Evolutionary conservation across 495 filamentous ascomycete species (phyloP), one percentile per base, ranked within the genome.

Genomic region (Aspergillus sparsus): DNA sequence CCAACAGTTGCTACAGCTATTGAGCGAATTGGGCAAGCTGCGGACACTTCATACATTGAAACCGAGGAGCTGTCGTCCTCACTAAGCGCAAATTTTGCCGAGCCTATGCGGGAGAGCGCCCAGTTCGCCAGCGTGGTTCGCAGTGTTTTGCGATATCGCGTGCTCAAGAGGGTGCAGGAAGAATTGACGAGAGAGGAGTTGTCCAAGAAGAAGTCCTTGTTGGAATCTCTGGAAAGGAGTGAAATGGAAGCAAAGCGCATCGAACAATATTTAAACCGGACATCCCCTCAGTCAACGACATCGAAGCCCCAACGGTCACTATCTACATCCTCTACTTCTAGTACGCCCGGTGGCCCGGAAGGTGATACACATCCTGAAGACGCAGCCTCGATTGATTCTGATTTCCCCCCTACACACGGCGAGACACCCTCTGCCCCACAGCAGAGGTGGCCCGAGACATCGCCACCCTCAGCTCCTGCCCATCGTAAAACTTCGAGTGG

Each of bases 91-190:
- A 90, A 84, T 62, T 98, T 98, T 72, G 93, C 94, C 0, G 94
- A 98, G 66, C 94, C 94, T 4, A 95, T 98, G 89, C 83, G 94
- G 36, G 94, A 98, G 72, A 95, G 89, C 62, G 94, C 94, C 13
- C 94, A 98, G 67, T 98, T 98, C 68, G 94, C 94, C 0, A 91
- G 94, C 21, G 89, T 98, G 0, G 94, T 98, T 10, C 85, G 94
- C 15, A 88, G 77, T 55, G 93, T 98, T 27, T 74, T 98, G 15
- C 82, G 91, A 42, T 98, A 95, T 65, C 78, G 94, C 8, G 87
- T 97, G 2, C 73, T 98, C 42, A 98, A 98, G 74, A 84, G 94
- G 15, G 88, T 97, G 18, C 94, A 98, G 63, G 90, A 98, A 71
- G 94, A 98, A 60, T 96, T 97, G 93, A 97, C 92, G 2, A 85